Evolutionary conservation across 371 early-diverging fungal species (phyloP), one percentile per base, ranked within the genome.

Genomic region (Mucor mucedo): DNA sequence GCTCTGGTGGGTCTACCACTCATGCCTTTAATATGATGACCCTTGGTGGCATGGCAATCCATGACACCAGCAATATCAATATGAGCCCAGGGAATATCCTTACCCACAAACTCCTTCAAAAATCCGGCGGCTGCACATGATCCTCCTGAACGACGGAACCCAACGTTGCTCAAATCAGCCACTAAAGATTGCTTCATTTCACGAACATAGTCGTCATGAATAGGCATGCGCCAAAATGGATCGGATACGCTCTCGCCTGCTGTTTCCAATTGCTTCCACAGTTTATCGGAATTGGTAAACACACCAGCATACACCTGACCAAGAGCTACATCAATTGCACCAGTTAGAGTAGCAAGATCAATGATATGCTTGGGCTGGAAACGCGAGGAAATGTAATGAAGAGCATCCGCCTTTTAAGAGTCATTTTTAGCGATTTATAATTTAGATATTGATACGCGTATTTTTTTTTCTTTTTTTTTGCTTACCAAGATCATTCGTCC

Each of bases 201-300:
- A 42, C 85, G 75, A 66, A 86, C 70, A 73, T 95, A 96, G 14
- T 74, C 81, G 32, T 86, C 84, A 71, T 93, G 84, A 55, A 98
- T 77, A 4, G 99, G 99, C 96, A 99, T 97, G 39, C 97, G 82
- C 99, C 99, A 99, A 63, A 95, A 89, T 6, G 79, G 86, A 73
- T 99, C 99, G 27, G 91, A 84, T 0, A 89, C 74, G 7, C 69
- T 60, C 28, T 83, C 67, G 0, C 93, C 90, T 5, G 95, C 92
- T 3, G 55, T 50, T 14, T 33, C 65, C 93, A 99, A 78, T 30
- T 80, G 69, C 16, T 83, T 55, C 90, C 93, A 94, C 14, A 98
- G 79, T 3, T 69, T 68, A 50, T 93, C 86, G 55, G 87, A 85
- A 59, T 89, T 91, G 21, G 94, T 89, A 67, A 97, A 98, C 4